Evolutionary conservation across 768 basidiomycete species (phyloP).

Genomic region (Amanita exitialis): DNA sequence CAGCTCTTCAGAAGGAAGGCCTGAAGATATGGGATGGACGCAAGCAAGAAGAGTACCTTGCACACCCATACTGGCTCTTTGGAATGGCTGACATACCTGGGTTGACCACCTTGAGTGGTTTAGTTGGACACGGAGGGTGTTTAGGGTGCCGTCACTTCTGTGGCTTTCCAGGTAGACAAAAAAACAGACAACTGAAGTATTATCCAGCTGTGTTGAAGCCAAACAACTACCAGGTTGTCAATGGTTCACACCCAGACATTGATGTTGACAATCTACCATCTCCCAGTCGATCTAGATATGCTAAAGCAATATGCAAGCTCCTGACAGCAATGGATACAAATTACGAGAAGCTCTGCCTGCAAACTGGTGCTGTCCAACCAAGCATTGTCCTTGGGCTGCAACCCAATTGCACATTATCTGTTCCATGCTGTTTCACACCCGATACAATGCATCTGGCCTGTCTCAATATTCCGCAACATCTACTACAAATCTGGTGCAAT

Average conservation of each 20-base stretch:
- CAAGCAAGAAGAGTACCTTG: not conserved
- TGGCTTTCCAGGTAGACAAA: not conserved
- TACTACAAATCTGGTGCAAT: slow-evolving; percentile 3
- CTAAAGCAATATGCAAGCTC: not conserved
- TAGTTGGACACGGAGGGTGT: not conserved
- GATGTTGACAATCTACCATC: not conserved
- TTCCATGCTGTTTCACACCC: slow-evolving; percentile 6
- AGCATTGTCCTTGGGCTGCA: slow-evolving; percentile 3
- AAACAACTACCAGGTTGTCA: not conserved
- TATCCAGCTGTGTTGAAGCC: not conserved
- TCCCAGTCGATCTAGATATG: not conserved
- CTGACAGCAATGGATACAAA: not conserved
- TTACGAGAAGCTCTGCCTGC: not conserved
- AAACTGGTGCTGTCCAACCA: not conserved
- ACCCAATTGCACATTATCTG: not conserved
- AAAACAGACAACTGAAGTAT: not conserved
- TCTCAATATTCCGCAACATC: slow-evolving; percentile 5
- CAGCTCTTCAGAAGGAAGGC: not conserved
- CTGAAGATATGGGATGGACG: not conserved
- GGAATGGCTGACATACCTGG: not conserved
- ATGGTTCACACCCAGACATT: slow-evolving; percentile 1
- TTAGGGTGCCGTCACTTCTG: not conserved
- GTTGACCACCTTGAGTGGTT: not conserved
- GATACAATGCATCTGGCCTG: slow-evolving; percentile 4
- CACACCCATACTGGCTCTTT: not conserved